These are phyloP conservation scores for Cercospora sojina DNA, from an alignment of 2,329 filamentous ascomycete species.

Conservation along the genomic window DNA sequence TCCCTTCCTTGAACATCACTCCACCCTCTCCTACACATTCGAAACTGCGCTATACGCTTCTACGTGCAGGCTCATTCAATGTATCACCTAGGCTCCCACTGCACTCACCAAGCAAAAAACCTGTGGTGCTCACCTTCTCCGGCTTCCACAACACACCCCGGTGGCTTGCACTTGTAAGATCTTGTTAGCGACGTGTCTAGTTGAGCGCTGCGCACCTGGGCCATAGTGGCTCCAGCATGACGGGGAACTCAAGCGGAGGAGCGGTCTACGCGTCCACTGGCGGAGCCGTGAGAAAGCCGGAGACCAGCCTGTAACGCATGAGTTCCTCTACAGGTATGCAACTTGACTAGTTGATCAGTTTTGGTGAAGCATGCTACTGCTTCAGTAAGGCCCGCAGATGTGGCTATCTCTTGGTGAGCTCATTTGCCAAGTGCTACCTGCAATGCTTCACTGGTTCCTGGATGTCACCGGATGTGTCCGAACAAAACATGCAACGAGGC, in stretches of 20 bases:
- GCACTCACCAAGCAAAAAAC: background rate
- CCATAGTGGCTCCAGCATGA: background rate
- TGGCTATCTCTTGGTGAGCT: background rate
- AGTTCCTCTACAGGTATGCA: background rate
- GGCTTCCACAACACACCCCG: background rate
- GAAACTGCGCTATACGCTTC: background rate
- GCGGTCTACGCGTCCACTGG: too few relatives aligned
- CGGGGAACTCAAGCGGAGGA: too few relatives aligned
- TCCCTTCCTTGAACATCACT: background rate
- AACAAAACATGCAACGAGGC: background rate
- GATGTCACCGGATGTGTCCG: background rate
- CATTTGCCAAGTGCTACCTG: background rate
- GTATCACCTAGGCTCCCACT: background rate
- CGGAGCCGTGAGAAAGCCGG: background rate
- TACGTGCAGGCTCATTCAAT: background rate
- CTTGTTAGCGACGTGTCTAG: background rate
- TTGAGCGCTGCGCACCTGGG: background rate
- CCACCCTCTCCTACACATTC: background rate
- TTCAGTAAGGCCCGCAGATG: background rate
- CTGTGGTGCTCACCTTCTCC: background rate
- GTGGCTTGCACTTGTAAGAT: background rate
- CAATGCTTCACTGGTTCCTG: slow-evolving; percentile 1
- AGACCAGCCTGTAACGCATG: background rate
- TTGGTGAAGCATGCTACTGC: background rate
- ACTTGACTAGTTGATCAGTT: background rate